Evolutionary conservation across 306 rosid genomes (phyloP), one percentile per base, ranked within the genome.

Genomic region (Quercus alba): DNA sequence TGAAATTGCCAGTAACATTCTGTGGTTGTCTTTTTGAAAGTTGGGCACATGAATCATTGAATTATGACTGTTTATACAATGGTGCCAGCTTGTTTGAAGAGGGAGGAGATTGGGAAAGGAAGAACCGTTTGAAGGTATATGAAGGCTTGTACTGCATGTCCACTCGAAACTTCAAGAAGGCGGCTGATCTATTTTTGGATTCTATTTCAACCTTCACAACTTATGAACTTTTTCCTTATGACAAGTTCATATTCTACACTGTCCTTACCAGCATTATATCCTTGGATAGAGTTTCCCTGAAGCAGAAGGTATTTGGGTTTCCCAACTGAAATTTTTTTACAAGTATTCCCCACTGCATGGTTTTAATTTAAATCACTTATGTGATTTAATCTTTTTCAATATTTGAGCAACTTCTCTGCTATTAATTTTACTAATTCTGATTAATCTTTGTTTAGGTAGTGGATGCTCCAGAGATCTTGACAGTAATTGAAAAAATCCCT

Each of bases 81-180:
- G 80, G 25, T 79, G 75, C 38, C 87, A 95, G 98, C 84, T 93
- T 95, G 92, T 95, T 95, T 87, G 99, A 95, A 88, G 98, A 95
- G 87, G 99, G 99, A 57, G 99, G 99, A 76, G 99, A 95, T 81
- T 95, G 99, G 99, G 99, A 95, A 85, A 89, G 99, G 87, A 95
- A 95, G 93, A 95, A 95, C 67, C 84, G 99, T 9, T 75, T 95
- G 86, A 93, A 95, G 91, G 98, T 95, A 56, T 95, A 95, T 64
- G 99, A 95, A 85, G 98, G 99, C 81, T 77, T 95, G 84, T 93
- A 78, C 84, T 91, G 91, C 90, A 88, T 95, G 98, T 89, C 98
- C 66, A 93, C 94, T 70, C 88, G 98, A 52, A 95, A 93, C 86
- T 93, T 95, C 81, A 89, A 87, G 94, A 90, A 93, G 88, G 99